Conservation (phyloP, 345 rosid species). For the Laguncularia racemosa region DNA sequence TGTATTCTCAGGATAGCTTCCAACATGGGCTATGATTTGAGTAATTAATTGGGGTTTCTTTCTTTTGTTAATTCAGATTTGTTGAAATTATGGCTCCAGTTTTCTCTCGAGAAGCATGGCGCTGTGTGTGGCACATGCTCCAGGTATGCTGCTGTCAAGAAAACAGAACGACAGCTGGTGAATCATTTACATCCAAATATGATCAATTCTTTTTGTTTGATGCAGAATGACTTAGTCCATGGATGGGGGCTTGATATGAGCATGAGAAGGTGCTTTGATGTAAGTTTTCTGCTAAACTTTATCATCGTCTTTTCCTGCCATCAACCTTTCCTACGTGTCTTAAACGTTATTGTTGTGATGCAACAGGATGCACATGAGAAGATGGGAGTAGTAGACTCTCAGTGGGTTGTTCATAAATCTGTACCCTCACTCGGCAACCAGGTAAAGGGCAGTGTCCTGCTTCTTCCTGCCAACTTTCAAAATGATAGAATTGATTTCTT, state of each 20-base stretch:
- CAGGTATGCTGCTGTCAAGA: constrained; percentile 40
- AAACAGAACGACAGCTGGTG: background rate
- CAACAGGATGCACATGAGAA: constrained; percentile 93
- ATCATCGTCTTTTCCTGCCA: background rate
- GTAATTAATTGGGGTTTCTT: constrained; percentile 1
- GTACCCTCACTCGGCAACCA: constrained; percentile 90
- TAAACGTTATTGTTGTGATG: background rate
- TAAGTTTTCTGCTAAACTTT: constrained; percentile 9
- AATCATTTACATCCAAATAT: background rate
- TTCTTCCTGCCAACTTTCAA: background rate
- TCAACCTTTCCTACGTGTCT: background rate
- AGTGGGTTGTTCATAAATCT: constrained; percentile 88
- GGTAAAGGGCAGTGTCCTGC: constrained; percentile 33
- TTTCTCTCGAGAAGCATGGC: constrained; percentile 93
- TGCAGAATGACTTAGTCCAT: constrained; percentile 95
- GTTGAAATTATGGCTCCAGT: constrained; percentile 99
- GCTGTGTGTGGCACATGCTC: constrained; percentile 95
- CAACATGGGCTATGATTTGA: background rate
- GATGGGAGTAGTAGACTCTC: constrained; percentile 96
- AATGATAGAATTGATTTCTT: background rate
- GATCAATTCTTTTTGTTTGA: constrained; percentile 7
- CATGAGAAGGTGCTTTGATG: constrained; percentile 88
- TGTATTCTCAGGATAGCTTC: constrained; percentile 1
- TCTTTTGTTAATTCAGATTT: constrained; percentile 38
- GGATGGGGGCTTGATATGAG: constrained; percentile 99